Base-by-base conservation (phyloP, 1,284 basidiomycete genomes). In the Sutorius eximius region DNA sequence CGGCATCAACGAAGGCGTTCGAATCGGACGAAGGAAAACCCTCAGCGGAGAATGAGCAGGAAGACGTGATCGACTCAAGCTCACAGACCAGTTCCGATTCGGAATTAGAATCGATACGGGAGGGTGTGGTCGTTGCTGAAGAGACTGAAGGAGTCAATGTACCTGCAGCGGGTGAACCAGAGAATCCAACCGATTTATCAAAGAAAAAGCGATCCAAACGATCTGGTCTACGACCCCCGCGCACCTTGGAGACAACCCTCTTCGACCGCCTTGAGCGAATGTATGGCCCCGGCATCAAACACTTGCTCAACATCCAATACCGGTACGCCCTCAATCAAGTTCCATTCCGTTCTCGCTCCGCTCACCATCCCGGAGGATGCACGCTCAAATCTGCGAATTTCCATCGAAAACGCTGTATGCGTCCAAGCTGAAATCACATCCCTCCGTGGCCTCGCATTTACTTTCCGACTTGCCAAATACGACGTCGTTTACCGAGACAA, bases 181-280 rank as follows among this genome's bases (percentile, higher is more conserved):
- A 60, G 11, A 45, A 50, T 55, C 48, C 53, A n/a, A 52, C 34
- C 0, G 55, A 70, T 45, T 47, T 56, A 22, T 11, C 61, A 11
- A 61, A 61, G 43, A 59, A 68, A 36, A 64, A 56, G 18, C 27
- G 54, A 37, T 61, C 57, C 11, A 64, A 59, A 48, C 58, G 51
- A 11, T 48, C 64, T 22, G 61, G 73, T 15, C 72, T 93, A 7
- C 72, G 75, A 16, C 87, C 88, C 3, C 89, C 93, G 2, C 79
- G 79, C 15, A 85, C 92, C 0, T 75, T 99, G 18, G 91, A 95
- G 67, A 89, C 83, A 1, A 98, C 96, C 0, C 77, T 98, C 27
- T 99, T 99, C 65, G 92, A 95, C 58, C 83, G 96, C 7, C 75
- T 98, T 3, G 91, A 98, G 68, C 80, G 78, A 46, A 87, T 96